Conservation (phyloP, 2,329 filamentous ascomycete genomes). For the Hypoxylon rubiginosum region DNA sequence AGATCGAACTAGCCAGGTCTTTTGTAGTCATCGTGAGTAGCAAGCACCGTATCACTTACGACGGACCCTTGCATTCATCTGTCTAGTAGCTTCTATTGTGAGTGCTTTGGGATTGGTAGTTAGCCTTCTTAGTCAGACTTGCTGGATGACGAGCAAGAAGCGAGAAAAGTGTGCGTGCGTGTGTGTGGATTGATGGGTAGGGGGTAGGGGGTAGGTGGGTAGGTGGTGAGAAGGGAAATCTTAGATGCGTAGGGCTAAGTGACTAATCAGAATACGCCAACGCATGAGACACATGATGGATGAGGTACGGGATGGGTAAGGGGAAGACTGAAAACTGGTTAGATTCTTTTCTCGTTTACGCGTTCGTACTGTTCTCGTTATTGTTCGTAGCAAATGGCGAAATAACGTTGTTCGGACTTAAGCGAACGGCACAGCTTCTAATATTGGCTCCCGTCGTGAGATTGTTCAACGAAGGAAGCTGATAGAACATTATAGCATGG, state of each 20-base stretch:
- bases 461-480: not conserved
- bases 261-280: conserved; percentile 38
- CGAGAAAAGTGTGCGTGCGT: not conserved
- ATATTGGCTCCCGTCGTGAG: not conserved
- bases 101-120: not conserved
- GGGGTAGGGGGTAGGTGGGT: not conserved
- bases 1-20: not conserved
- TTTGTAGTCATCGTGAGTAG: not conserved
- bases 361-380: not conserved
- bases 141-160: conserved; percentile 18
- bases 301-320: not conserved
- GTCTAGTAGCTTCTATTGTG: not conserved
- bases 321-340: not conserved
- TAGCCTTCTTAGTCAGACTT: conserved; percentile 2
- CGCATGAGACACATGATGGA: conserved; percentile 32
- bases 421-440: not conserved
- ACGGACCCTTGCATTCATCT: conserved; percentile 20
- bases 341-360: not conserved
- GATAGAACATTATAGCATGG: not conserved
- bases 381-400: not conserved
- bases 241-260: conserved; percentile 12
- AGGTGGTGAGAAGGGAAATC: conserved; percentile 11
- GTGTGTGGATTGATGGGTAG: not conserved
- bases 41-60: not conserved
- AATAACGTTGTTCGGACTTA: not conserved